Base-by-base conservation (phyloP, 2,329 filamentous ascomycete genomes). In the Cladosporium sp. region DNA sequence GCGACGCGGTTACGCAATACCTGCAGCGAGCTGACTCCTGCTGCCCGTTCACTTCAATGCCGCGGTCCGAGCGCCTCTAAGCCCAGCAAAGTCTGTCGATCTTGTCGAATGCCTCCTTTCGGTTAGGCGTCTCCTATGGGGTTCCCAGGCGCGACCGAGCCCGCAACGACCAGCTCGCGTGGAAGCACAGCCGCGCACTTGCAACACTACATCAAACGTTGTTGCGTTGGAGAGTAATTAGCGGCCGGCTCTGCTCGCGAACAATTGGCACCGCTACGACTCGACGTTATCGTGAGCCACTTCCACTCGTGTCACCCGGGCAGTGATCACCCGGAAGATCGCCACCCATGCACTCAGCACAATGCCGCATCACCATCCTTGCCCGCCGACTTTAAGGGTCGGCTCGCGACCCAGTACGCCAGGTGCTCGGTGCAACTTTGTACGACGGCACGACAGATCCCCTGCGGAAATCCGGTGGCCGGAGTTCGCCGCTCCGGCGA, bases 11-110 rank as follows among this genome's bases (percentile, higher is more conserved):
- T 35, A 40, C 48, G 48, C 38, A 43, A 50, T 50, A 50, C 48
- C 35, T 43, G 48, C 38, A 35, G 48, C 22, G 46, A 42, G 46
- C 46, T 49, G 38, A 43, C 46, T 49, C 35, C 46, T 49, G 48
- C 16, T 38, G 34, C n/a, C n/a, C 34, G 10, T 14, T n/a, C 35
- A 9, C 35, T n/a, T n/a, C 35, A 7, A 38, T 14, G 35, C 35
- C n/a, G 8, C 42, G 48, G 32, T 40, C 32, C 22, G 4, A 37
- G 31, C 31, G 40, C 48, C 13, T 38, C 37, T 43, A 14, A 9
- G 34, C 40, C 40, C 10, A 16, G 38, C 31, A 40, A 32, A 6
- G 31, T 19, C 14, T 37, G 40, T 43, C 40, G 48, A 43, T 38
- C 40, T 32, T 40, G 31, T 50, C 48, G 38, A 43, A 16, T 50